These are phyloP conservation scores for Vicia faba DNA, from an alignment of 306 rosid species.

Conservation along the genomic window DNA sequence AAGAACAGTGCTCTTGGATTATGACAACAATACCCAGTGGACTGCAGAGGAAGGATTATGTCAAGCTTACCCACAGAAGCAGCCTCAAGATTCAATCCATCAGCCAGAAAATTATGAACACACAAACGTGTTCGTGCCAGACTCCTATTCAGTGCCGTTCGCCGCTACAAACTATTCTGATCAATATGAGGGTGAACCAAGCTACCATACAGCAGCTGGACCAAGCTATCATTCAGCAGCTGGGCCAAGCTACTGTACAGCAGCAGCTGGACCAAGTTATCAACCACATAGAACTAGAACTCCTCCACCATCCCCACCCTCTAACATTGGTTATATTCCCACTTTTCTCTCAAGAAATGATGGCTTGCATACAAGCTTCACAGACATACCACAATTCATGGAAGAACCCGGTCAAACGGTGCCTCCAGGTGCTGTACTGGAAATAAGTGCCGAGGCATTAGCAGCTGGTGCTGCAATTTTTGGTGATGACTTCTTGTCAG, in stretches of 20 bases:
- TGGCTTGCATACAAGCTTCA: constrained; percentile 43
- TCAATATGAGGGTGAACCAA: constrained; percentile 49
- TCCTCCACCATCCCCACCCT: constrained; percentile 66
- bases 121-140: constrained; percentile 38
- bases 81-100: constrained; percentile 42
- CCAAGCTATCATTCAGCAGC: constrained; percentile 48
- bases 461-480: constrained; percentile 86
- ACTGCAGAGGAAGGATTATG: constrained; percentile 48
- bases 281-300: constrained; percentile 49
- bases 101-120: constrained; percentile 46
- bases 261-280: constrained; percentile 49
- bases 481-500: constrained; percentile 83
- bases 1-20: constrained; percentile 40
- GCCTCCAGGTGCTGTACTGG: constrained; percentile 55
- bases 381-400: constrained; percentile 52
- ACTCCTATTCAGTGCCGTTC: constrained; percentile 45
- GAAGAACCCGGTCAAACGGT: constrained; percentile 43
- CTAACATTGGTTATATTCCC: constrained; percentile 60
- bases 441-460: constrained; percentile 74
- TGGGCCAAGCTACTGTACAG: constrained; percentile 48
- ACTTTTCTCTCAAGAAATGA: constrained; percentile 55
- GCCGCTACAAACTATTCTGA: constrained; percentile 50
- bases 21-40: constrained; percentile 42
- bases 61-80: constrained; percentile 39
- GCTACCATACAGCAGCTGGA: constrained; percentile 49